phyloP scores from a whole-genome alignment of 1,139 yeast genomes.

The Diutina siamensis region DNA sequence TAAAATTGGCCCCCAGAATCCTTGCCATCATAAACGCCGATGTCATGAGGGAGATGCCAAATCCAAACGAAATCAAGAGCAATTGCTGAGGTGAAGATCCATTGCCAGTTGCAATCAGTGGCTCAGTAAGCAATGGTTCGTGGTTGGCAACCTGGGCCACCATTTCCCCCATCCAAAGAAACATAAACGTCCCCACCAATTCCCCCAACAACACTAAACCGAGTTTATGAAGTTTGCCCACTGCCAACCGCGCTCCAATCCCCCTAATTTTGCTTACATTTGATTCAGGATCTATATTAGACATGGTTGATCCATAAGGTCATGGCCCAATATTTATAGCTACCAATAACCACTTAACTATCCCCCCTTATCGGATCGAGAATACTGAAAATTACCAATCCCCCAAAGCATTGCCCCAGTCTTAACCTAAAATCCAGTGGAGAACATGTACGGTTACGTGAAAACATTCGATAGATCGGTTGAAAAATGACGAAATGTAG shows the following conservation, averaged over 20 bases:
- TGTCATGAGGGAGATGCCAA: conserved; percentile 78
- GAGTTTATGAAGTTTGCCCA: neutral
- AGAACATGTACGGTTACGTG: no score
- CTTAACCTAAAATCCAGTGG: no score
- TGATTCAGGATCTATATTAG: neutral
- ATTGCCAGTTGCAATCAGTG: neutral
- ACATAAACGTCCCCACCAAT: conserved; percentile 77
- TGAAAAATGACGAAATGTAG: no score
- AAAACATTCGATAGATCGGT: no score
- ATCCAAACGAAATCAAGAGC: conserved; percentile 76
- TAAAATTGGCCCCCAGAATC: conserved; percentile 81
- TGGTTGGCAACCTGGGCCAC: conserved; percentile 82
- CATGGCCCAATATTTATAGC: no score
- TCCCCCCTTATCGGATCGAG: no score
- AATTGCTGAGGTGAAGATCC: conserved; percentile 40
- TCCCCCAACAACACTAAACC: conserved; percentile 21
- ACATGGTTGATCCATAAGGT: no score
- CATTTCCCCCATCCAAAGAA: conserved; percentile 70
- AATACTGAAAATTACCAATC: no score
- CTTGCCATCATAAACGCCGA: conserved; percentile 65
- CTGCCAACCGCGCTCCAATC: neutral
- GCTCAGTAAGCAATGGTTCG: conserved; percentile 42
- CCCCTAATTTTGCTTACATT: neutral
- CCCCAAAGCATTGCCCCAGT: no score
- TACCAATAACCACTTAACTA: no score